Conservation (phyloP, 1,284 basidiomycete species). For the Earliella scabrosa region DNA sequence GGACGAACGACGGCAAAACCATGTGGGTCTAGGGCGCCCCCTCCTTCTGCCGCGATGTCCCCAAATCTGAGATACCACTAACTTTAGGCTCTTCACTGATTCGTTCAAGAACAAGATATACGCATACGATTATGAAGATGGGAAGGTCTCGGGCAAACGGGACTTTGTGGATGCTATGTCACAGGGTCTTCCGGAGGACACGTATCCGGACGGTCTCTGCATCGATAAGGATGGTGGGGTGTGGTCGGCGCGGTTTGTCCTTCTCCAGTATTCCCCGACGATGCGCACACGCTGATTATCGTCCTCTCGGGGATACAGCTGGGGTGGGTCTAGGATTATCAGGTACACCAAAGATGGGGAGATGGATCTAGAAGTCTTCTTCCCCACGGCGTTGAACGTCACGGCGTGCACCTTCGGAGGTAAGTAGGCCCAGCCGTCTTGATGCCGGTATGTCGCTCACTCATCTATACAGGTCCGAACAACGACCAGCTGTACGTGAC, state of each 20-base stretch:
- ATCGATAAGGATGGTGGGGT: constrained; percentile 65
- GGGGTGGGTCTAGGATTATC: constrained; percentile 64
- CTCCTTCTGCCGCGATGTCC: constrained; percentile 16
- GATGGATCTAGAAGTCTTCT: constrained; percentile 57
- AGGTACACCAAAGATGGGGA: constrained; percentile 55
- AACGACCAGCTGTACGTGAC: constrained; percentile 70
- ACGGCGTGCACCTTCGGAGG: constrained; percentile 76
- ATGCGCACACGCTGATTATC: constrained; percentile 16
- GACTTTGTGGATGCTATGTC: constrained; percentile 59
- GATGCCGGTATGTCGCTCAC: constrained; percentile 6
- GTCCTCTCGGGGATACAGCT: constrained; percentile 40
- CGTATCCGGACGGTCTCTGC: constrained; percentile 68
- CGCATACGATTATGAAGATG: constrained; percentile 66
- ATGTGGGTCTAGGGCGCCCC: constrained; percentile 44
- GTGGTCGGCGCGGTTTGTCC: constrained; percentile 66
- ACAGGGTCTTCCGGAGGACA: constrained; percentile 50
- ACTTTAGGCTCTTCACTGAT: constrained; percentile 67
- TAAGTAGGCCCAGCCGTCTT: constrained; percentile 28
- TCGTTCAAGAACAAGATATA: constrained; percentile 66
- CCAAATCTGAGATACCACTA: constrained; percentile 21
- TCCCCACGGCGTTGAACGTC: constrained; percentile 63
- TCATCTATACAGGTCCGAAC: constrained; percentile 48
- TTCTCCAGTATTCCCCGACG: constrained; percentile 9
- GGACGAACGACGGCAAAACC: constrained; percentile 62
- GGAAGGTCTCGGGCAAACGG: constrained; percentile 56